Evolutionary conservation across 306 rosid genomes (phyloP).

Genomic region (Castanea sativa): DNA sequence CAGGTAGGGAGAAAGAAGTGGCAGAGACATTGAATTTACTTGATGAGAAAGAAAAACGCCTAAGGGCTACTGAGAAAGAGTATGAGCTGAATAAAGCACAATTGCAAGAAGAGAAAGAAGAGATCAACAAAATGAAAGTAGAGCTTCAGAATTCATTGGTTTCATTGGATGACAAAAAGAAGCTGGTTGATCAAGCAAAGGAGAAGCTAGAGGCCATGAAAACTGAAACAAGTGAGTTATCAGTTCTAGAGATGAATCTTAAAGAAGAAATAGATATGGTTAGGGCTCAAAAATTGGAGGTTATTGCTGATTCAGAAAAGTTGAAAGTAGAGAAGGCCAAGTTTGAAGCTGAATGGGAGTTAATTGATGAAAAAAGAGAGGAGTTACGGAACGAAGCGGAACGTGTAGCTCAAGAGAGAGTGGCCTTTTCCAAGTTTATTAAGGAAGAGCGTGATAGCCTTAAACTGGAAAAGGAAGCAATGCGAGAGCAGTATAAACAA

Average conservation of each 20-base stretch:
- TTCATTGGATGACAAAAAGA: slow-evolving; percentile 57
- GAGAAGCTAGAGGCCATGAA: slow-evolving; percentile 67
- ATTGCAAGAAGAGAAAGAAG: slow-evolving; percentile 70
- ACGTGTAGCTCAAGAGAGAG: slow-evolving; percentile 62
- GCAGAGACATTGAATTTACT: slow-evolving; percentile 48
- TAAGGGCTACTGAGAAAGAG: slow-evolving; percentile 56
- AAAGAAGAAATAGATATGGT: slow-evolving; percentile 91
- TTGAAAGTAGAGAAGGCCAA: slow-evolving; percentile 79
- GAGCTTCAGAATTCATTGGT: slow-evolving; percentile 58
- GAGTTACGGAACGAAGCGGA: slow-evolving; percentile 68
- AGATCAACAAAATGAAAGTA: slow-evolving; percentile 53
- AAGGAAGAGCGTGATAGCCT: slow-evolving; percentile 75
- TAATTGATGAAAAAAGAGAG: slow-evolving; percentile 85
- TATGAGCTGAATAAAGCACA: slow-evolving; percentile 52
- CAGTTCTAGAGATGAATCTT: slow-evolving; percentile 72
- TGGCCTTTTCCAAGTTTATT: slow-evolving; percentile 58
- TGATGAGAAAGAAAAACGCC: slow-evolving; percentile 56
- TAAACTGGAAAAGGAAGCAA: slow-evolving; percentile 59
- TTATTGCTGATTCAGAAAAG: slow-evolving; percentile 71
- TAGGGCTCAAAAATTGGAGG: slow-evolving; percentile 72
- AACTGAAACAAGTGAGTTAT: slow-evolving; percentile 75
- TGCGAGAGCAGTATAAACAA: slow-evolving; percentile 60
- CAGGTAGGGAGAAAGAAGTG: slow-evolving; percentile 75
- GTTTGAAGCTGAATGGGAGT: slow-evolving; percentile 96
- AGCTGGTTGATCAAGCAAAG: slow-evolving; percentile 55